Evolutionary conservation across 805 yeast species (phyloP), one percentile per base, ranked within the genome.

Genomic region (Myxozyma vanderwaltii): DNA sequence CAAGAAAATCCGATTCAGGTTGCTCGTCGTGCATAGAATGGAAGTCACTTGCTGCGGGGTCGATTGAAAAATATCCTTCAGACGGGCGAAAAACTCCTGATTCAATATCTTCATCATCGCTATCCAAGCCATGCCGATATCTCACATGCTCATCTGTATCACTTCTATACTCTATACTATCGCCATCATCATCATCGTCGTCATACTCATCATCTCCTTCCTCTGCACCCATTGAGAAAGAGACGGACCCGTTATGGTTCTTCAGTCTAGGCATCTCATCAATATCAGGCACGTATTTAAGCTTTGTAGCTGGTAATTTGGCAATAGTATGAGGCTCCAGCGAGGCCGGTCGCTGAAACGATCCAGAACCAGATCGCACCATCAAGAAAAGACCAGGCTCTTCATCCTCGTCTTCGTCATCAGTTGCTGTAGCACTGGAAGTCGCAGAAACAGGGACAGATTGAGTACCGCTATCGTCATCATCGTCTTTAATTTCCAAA

Each of bases 271-370:
- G 44, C 23, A 48, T 29, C 19, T 62, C 61, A 27, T 39, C 51
- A 5, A 33, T 24, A n/a, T 81, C 82, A 59, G 82, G 85, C 6
- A 89, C 89, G 70, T 83, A 83, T 70, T 91, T 91, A 56, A 92
- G 80, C 0, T 89, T 84, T 0, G 98, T 91, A 1, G 97, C 85
- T 1, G 98, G 97, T 53, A 92, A 75, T 45, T 84, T 77, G 38
- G 89, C 90, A 63, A 91, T 91, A 10, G 89, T 87, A 45, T 81
- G 81, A 63, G 60, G 67, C 56, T 54, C 66, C 29, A 39, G 39
- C 46, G 63, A 54, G 23, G 69, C 54, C 49, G 71, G 63, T 38
- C 68, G 58, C 57, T 70, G 63, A 51, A 71, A 50, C 59, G 74
- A 67, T 59, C 73, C 66, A 1, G 76, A 70, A 2, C 72, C 67